Evolutionary conservation across 1,284 basidiomycete species (phyloP).

Genomic region (Ustilago curta): DNA sequence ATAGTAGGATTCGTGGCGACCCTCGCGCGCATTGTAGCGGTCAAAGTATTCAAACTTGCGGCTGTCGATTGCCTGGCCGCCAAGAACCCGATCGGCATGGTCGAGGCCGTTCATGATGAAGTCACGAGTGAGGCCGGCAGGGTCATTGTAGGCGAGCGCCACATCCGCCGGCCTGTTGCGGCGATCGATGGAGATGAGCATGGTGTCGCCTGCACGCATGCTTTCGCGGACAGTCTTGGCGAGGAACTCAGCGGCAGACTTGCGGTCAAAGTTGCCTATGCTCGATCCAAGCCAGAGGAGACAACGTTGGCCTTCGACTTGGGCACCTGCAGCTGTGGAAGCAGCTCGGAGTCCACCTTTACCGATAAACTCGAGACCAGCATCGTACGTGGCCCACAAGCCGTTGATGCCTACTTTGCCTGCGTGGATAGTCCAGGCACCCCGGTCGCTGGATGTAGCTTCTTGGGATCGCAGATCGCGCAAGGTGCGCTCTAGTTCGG

Average conservation of each 20-base stretch:
- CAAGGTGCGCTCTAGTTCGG: conserved; percentile 85
- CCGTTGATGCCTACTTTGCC: conserved; percentile 72
- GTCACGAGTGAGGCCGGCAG: conserved; percentile 77
- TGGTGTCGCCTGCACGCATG: conserved; percentile 76
- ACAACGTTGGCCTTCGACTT: conserved; percentile 48
- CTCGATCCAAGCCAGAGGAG: conserved; percentile 94
- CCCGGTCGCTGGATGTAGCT: conserved; percentile 74
- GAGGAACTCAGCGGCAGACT: conserved; percentile 79
- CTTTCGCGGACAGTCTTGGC: conserved; percentile 75
- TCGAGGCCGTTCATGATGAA: conserved; percentile 94
- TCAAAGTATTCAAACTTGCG: conserved; percentile 86
- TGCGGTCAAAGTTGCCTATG: conserved; percentile 88
- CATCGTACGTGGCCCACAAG: conserved; percentile 89
- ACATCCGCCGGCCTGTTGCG: conserved; percentile 78
- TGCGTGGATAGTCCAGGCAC: conserved; percentile 55
- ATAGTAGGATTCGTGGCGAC: conserved; percentile 88
- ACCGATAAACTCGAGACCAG: conserved; percentile 75
- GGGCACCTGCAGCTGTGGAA: conserved; percentile 38
- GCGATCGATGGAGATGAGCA: conserved; percentile 85
- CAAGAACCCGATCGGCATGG: conserved; percentile 72
- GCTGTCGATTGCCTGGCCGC: conserved; percentile 72
- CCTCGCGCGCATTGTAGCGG: conserved; percentile 79
- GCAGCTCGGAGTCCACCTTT: conserved; percentile 69
- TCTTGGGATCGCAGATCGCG: conserved; percentile 73
- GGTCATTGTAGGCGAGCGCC: conserved; percentile 74